Conservation (phyloP, 345 rosid species). For the Nasturtium officinale region DNA sequence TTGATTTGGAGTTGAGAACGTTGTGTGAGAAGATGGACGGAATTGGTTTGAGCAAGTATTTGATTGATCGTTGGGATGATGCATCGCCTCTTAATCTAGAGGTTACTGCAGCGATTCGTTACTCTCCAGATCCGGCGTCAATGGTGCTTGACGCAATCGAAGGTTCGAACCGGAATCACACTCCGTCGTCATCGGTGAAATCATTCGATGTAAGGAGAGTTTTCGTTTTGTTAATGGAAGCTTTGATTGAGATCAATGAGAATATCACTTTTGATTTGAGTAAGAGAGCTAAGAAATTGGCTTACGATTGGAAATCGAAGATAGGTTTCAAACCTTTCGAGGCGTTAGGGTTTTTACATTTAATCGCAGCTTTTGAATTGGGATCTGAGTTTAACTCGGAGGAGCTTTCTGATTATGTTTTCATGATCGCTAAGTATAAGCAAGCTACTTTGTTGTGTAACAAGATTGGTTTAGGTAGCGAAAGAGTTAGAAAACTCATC, state of each 20-base stretch:
- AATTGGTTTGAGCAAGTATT: conserved; percentile 54
- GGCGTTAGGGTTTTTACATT: conserved; percentile 55
- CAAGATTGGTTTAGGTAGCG: conserved; percentile 55
- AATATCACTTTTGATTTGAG: conserved; percentile 43
- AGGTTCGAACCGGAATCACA: conserved; percentile 42
- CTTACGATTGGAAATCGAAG: conserved; percentile 61
- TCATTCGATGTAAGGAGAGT: conserved; percentile 45
- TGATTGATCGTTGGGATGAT: conserved; percentile 47
- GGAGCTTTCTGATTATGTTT: conserved; percentile 53
- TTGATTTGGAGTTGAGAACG: conserved; percentile 49
- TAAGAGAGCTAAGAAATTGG: conserved; percentile 63
- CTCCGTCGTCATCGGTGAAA: conserved; percentile 13
- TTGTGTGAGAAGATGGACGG: conserved; percentile 70
- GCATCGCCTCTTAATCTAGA: conserved; percentile 45
- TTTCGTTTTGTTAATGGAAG: conserved; percentile 61
- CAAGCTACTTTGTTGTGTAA: conserved; percentile 53
- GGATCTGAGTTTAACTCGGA: conserved; percentile 45
- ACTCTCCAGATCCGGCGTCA: conserved; percentile 51
- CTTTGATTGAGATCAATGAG: conserved; percentile 44
- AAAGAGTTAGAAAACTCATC: conserved; percentile 50
- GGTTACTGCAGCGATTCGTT: conserved; percentile 49
- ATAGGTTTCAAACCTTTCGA: conserved; percentile 37
- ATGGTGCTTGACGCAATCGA: conserved; percentile 70
- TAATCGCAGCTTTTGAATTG: conserved; percentile 59
- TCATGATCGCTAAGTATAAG: conserved; percentile 47